A percentile compares a stretch with the other conserved stretches of the same genome.
Conservation (phyloP, 106 monocot genomes). For the Iris macrosiphon region DNA sequence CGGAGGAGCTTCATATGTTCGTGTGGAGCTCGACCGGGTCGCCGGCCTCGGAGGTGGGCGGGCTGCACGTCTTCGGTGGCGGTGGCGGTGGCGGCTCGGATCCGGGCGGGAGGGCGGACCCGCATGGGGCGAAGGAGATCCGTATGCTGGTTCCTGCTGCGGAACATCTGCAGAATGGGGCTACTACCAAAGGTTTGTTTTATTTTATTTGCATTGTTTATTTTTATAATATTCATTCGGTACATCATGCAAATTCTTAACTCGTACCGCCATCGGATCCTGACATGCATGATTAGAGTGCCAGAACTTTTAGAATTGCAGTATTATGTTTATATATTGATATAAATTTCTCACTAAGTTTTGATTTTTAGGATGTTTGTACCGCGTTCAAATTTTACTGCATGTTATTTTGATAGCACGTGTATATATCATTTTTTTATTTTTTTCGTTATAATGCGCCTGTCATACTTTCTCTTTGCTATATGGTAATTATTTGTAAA, state of each 20-base stretch:
- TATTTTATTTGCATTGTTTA: neutral
- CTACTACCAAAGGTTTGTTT: conserved; percentile 20
- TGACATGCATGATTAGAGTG: no score
- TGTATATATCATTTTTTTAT: no score
- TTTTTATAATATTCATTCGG: neutral
- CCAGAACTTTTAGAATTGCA: no score
- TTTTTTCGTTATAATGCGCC: no score
- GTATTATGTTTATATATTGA: no score
- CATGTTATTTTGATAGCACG: no score
- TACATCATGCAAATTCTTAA: neutral
- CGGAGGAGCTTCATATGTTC: conserved; percentile 77
- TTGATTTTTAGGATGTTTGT: no score
- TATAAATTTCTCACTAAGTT: no score
- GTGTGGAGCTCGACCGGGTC: conserved; percentile 76
- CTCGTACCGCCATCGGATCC: neutral
- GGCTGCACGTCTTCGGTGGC: conserved; percentile 33
- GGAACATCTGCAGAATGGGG: conserved; percentile 30
- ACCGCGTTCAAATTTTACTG: no score
- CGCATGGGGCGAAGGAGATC: conserved; percentile 54
- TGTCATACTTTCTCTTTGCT: no score
- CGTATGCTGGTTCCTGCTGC: conserved; percentile 62
- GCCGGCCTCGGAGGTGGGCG: conserved; percentile 53
- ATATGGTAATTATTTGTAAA: no score
- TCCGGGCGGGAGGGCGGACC: conserved; percentile 1
- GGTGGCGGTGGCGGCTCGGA: conserved; percentile 9